Conservation (phyloP, 2,329 filamentous ascomycete species). For the Capronia americana region DNA sequence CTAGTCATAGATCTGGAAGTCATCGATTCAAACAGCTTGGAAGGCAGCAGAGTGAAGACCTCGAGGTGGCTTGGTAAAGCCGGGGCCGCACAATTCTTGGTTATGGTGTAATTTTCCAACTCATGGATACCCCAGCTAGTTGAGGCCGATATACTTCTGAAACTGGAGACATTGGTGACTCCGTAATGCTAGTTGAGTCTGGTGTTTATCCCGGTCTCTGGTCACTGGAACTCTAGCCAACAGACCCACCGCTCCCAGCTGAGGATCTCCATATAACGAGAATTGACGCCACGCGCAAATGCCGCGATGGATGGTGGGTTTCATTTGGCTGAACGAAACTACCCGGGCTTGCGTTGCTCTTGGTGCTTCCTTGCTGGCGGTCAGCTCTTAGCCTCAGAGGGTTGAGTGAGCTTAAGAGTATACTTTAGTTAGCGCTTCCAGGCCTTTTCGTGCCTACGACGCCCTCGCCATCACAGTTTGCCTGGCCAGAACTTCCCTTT, state of each 20-base stretch:
- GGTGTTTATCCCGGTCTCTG: not conserved
- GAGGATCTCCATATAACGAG: not conserved
- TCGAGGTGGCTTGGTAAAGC: too few relatives aligned
- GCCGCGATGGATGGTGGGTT: too few relatives aligned
- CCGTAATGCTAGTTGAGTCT: too few relatives aligned
- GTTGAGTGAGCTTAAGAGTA: not conserved
- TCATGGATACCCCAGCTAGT: too few relatives aligned
- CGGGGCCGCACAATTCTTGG: too few relatives aligned
- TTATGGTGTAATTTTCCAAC: too few relatives aligned
- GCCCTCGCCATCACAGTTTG: slow-evolving; percentile 15
- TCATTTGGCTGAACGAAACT: not conserved
- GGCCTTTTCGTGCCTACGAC: not conserved
- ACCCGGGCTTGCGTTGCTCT: not conserved
- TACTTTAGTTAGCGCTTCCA: not conserved
- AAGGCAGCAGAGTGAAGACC: too few relatives aligned
- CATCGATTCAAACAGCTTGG: too few relatives aligned
- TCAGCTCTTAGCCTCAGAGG: not conserved
- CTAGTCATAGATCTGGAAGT: too few relatives aligned
- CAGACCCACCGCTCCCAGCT: not conserved
- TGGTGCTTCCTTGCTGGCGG: not conserved
- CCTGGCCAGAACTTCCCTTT: slow-evolving; percentile 35
- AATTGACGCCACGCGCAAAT: not conserved
- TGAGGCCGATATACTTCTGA: too few relatives aligned
- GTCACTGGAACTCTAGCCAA: not conserved
- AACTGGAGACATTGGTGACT: too few relatives aligned